These are phyloP conservation scores for Adansonia madagascariensis DNA, from an alignment of 441 rosid species.

Conservation along the genomic window DNA sequence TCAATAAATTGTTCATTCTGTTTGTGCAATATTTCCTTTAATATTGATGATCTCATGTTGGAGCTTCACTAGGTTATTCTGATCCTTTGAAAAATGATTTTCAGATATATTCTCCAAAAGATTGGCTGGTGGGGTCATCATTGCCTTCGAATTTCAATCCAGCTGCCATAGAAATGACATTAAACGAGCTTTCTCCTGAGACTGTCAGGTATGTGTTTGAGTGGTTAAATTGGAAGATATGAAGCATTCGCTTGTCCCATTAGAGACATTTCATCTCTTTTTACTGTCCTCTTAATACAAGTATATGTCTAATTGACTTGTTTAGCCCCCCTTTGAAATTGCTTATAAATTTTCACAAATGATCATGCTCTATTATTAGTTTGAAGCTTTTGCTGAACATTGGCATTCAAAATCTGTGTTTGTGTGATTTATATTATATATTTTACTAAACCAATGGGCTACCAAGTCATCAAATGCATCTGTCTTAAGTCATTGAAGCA, in stretches of 20 bases:
- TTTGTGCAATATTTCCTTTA: not conserved
- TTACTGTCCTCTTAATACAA: constrained; percentile 2
- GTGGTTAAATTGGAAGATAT: constrained; percentile 1
- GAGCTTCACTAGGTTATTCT: not conserved
- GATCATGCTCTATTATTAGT: constrained; percentile 2
- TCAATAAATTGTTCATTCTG: not conserved
- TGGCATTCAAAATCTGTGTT: not conserved
- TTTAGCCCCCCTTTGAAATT: not conserved
- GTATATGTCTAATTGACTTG: not conserved
- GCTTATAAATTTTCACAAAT: not conserved
- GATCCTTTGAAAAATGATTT: constrained; percentile 6
- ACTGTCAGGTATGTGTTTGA: constrained; percentile 46
- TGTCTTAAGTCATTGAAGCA: not conserved
- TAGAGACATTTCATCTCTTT: not conserved
- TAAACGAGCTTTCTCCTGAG: constrained; percentile 64
- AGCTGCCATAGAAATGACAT: constrained; percentile 49
- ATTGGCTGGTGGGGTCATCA: constrained; percentile 84
- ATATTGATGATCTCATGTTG: not conserved
- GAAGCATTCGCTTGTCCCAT: constrained; percentile 2
- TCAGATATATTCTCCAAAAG: constrained; percentile 76
- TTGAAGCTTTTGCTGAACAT: not conserved
- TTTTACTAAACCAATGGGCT: not conserved
- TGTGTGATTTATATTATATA: not conserved
- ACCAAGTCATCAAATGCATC: not conserved
- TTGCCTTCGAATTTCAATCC: constrained; percentile 76